Conservation (phyloP, 306 rosid genomes). For the Quercus wislizeni region DNA sequence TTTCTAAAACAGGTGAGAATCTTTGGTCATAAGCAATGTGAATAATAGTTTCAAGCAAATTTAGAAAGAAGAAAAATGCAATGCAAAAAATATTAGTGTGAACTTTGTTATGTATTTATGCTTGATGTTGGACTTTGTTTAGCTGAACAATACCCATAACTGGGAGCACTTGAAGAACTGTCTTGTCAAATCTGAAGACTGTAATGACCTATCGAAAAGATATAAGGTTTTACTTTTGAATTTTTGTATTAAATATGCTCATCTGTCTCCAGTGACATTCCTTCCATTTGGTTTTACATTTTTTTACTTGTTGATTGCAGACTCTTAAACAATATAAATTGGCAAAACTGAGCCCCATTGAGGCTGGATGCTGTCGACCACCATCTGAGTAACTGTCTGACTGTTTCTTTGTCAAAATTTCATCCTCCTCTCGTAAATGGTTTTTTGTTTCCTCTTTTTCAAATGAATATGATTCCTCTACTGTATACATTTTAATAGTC, state of each 20-base stretch:
- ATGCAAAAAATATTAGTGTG: not conserved
- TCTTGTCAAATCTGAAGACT: slow-evolving; percentile 84
- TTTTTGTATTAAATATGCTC: slow-evolving; percentile 6
- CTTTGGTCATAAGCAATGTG: not conserved
- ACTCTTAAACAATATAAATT: slow-evolving; percentile 66
- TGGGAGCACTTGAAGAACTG: slow-evolving; percentile 78
- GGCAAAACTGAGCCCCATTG: slow-evolving; percentile 77
- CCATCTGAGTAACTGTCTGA: slow-evolving; percentile 76
- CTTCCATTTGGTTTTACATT: not conserved
- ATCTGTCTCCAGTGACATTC: slow-evolving; percentile 7
- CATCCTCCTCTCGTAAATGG: not conserved
- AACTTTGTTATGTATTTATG: slow-evolving; percentile 4
- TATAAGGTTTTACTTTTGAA: slow-evolving; percentile 59
- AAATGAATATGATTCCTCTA: not conserved
- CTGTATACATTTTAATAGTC: not conserved
- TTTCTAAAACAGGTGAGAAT: slow-evolving; percentile 73
- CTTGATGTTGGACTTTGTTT: slow-evolving; percentile 22
- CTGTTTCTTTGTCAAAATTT: slow-evolving; percentile 2
- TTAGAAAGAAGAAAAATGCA: not conserved
- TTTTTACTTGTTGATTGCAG: slow-evolving; percentile 36
- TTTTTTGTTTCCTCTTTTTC: slow-evolving; percentile 9
- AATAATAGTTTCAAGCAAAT: not conserved
- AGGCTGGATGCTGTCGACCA: slow-evolving; percentile 95
- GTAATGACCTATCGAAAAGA: slow-evolving; percentile 62
- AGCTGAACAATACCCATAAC: slow-evolving; percentile 81